Percentiles rank a stretch among this genome's conserved stretches.
Evolutionary conservation across 768 basidiomycete species (phyloP).

Genomic region (Mycena albidolilacea): DNA sequence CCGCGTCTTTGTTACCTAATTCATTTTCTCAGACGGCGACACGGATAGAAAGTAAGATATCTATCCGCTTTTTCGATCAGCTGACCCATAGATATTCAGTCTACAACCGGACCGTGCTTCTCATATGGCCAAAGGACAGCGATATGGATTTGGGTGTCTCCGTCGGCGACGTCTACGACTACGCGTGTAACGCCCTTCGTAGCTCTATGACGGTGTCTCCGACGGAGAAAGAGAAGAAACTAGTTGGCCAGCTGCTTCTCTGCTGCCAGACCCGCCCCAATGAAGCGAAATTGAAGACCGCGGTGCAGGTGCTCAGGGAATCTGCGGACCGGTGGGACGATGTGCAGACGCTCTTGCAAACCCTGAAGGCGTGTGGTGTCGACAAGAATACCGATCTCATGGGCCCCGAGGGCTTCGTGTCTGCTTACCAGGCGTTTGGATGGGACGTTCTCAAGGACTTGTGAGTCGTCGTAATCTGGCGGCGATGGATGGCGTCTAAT

Average conservation of each 20-base stretch:
- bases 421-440: constrained; percentile 40
- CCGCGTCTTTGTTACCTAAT: neutral
- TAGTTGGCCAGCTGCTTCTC: constrained; percentile 10
- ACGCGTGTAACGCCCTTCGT: constrained; percentile 25
- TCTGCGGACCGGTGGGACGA: constrained; percentile 40
- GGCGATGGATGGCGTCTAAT: neutral
- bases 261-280: constrained; percentile 24
- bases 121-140: constrained; percentile 32
- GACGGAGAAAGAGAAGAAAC: constrained; percentile 29
- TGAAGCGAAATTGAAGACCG: constrained; percentile 11
- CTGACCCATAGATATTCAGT: constrained; percentile 12
- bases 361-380: constrained; percentile 31
- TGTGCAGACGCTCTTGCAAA: constrained; percentile 23
- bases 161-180: constrained; percentile 37
- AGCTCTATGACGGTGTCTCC: constrained; percentile 31
- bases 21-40: constrained; percentile 4
- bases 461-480: constrained; percentile 4
- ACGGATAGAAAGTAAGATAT: constrained; percentile 10
- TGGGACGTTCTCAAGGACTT: constrained; percentile 36
- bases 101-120: constrained; percentile 31
- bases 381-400: constrained; percentile 31
- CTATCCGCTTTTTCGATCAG: neutral
- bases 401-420: constrained; percentile 38
- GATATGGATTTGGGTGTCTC: constrained; percentile 12
- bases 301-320: constrained; percentile 34